A percentile compares a stretch with the other conserved stretches of the same genome.
Conservation (phyloP, 441 rosid species). For the Omphalea diandra region DNA sequence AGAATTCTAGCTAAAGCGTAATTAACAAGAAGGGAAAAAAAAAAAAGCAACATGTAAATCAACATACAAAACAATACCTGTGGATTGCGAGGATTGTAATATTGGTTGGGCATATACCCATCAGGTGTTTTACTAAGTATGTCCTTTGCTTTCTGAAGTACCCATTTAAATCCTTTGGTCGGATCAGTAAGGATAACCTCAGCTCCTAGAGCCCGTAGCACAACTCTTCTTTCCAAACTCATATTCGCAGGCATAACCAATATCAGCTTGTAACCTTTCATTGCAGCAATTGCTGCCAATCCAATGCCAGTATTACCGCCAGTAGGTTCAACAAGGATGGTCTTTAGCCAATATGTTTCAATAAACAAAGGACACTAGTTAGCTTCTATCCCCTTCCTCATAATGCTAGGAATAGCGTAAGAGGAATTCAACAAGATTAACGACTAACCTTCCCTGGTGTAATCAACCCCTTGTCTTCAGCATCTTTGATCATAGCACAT, state of each 20-base stretch:
- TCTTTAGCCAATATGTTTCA: slow-evolving; percentile 31
- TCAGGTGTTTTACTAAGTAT: slow-evolving; percentile 52
- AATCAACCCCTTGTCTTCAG: slow-evolving; percentile 74
- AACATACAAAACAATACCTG: slow-evolving; percentile 32
- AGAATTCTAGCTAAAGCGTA: too few relatives aligned
- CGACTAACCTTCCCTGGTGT: slow-evolving; percentile 67
- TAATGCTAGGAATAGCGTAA: too few relatives aligned
- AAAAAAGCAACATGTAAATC: too few relatives aligned
- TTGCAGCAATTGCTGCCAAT: slow-evolving; percentile 74
- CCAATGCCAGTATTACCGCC: slow-evolving; percentile 81
- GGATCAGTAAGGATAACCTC: slow-evolving; percentile 55
- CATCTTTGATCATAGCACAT: slow-evolving; percentile 75
- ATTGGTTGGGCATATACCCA: slow-evolving; percentile 52
- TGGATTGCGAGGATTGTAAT: slow-evolving; percentile 64
- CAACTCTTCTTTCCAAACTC: slow-evolving; percentile 64
- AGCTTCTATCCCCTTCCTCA: too few relatives aligned
- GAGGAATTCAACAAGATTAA: neutral
- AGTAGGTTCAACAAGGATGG: slow-evolving; percentile 54
- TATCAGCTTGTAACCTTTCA: slow-evolving; percentile 61
- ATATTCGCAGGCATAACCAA: slow-evolving; percentile 48
- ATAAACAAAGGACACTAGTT: neutral
- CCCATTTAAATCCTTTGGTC: slow-evolving; percentile 40
- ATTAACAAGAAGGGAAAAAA: too few relatives aligned
- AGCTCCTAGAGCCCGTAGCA: slow-evolving; percentile 73
- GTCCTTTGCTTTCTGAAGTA: slow-evolving; percentile 49